phyloP scores from a whole-genome alignment of 371 early-diverging fungal genomes.

The Mortierella sp. region DNA sequence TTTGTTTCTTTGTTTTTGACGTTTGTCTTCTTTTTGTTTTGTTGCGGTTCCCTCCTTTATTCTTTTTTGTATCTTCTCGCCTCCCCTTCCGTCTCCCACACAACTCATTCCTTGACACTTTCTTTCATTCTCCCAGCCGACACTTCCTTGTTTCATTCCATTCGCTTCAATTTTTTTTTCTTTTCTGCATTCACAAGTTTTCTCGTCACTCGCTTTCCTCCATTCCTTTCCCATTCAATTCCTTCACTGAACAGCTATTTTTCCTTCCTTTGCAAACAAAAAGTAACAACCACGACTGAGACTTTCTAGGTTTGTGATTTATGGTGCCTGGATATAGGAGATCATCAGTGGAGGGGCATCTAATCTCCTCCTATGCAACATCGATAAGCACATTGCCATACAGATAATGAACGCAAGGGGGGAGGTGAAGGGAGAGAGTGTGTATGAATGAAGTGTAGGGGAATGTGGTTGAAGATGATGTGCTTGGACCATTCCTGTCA shows the following conservation, averaged over 20 bases:
- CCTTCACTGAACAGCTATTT: not conserved
- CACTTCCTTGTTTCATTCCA: not conserved
- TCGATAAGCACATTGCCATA: not conserved
- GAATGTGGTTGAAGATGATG: not conserved
- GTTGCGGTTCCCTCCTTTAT: not conserved
- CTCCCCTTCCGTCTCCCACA: not conserved
- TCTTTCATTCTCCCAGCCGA: not conserved
- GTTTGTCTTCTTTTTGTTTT: not conserved
- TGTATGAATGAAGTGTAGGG: not conserved
- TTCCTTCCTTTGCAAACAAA: not conserved
- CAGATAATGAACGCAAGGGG: not conserved
- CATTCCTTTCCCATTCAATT: not conserved
- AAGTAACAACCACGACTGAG: not conserved
- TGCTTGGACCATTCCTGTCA: conserved; percentile 2
- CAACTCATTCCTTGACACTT: not conserved
- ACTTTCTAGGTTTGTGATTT: not conserved
- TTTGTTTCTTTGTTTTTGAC: not conserved
- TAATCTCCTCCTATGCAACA: not conserved
- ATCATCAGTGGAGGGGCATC: not conserved
- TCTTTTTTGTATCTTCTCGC: not conserved
- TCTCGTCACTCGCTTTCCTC: not conserved
- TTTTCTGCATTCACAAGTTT: not conserved
- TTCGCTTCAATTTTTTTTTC: too few relatives aligned
- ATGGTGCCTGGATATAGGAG: not conserved
- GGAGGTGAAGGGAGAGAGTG: not conserved